These are phyloP conservation scores for Diplodia sapinea DNA, from an alignment of 2,329 filamentous ascomycete genomes.

Conservation along the genomic window DNA sequence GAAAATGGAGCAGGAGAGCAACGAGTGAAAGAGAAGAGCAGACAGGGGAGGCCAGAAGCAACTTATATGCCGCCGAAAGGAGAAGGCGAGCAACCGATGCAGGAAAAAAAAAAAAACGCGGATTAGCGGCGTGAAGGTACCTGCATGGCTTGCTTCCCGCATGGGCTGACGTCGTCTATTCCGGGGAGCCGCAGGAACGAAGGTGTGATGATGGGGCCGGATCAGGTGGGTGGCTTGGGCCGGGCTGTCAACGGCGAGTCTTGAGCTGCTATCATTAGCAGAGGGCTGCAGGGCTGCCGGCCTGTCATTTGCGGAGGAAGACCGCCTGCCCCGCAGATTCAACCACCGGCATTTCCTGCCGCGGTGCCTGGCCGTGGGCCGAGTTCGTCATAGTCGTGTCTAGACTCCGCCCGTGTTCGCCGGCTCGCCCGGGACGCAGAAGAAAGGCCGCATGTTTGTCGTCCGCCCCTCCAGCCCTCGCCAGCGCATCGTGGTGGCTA, in stretches of 20 bases:
- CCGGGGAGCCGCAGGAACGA: slow-evolving; percentile 25
- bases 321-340: slow-evolving; percentile 16
- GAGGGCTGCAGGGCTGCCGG: slow-evolving; percentile 4
- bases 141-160: slow-evolving; percentile 7
- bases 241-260: slow-evolving; percentile 12
- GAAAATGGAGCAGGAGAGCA: slow-evolving; percentile 12
- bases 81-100: too few species aligned
- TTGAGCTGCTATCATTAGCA: slow-evolving; percentile 12
- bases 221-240: slow-evolving; percentile 19
- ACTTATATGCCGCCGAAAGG: slow-evolving; percentile 4
- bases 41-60: slow-evolving; percentile 13
- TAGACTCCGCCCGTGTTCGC: slow-evolving; percentile 7
- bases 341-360: background rate
- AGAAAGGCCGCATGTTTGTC: slow-evolving; percentile 1
- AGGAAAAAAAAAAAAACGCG: background rate
- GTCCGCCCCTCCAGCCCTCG: background rate
- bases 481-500: slow-evolving; percentile 13
- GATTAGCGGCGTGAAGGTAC: background rate
- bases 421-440: background rate
- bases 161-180: slow-evolving; percentile 13
- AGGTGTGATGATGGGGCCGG: slow-evolving; percentile 1
- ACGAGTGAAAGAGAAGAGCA: background rate
- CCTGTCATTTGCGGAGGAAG: slow-evolving; percentile 21
- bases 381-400: slow-evolving; percentile 1
- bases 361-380: background rate